Percentiles rank a stretch among this genome's conserved stretches.
Conservation (phyloP, 2,329 filamentous ascomycete genomes). For the Hymenoscyphus fraxineus region DNA sequence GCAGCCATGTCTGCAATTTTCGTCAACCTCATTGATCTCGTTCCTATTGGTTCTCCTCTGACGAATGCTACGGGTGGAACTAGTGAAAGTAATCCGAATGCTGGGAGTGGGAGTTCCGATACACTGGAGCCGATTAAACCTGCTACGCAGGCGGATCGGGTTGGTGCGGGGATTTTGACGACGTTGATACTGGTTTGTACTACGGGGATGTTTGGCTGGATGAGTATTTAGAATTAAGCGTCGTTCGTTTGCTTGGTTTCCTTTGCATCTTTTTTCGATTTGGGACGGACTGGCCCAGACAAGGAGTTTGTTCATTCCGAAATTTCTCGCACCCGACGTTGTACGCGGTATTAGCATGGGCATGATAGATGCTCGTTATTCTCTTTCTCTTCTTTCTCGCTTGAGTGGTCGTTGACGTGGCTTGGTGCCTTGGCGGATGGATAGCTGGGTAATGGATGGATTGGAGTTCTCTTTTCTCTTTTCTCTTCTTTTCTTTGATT, state of each 20-base stretch:
- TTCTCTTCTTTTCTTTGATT: not conserved
- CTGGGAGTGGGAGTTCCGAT: constrained; percentile 11
- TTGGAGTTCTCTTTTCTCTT: not conserved
- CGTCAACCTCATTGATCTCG: constrained; percentile 42
- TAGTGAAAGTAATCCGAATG: constrained; percentile 40
- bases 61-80: constrained; percentile 49
- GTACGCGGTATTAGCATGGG: not conserved
- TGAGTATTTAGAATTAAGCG: constrained; percentile 30
- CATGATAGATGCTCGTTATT: not conserved
- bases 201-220: constrained; percentile 36
- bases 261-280: not conserved
- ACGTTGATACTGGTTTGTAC: constrained; percentile 33
- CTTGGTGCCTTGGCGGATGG: no score
- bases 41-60: constrained; percentile 37
- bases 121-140: constrained; percentile 12
- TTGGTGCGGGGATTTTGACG: constrained; percentile 41
- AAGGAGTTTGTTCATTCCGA: not conserved
- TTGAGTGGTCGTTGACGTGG: no score
- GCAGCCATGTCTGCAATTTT: constrained; percentile 57
- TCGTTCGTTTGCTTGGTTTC: not conserved
- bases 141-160: constrained; percentile 36
- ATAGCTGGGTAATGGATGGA: no score
- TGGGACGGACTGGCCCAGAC: not conserved
- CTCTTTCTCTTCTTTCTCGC: not conserved
- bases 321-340: not conserved